phyloP scores from a whole-genome alignment of 2,329 filamentous ascomycete species.

The Akanthomyces dipterigenus region DNA sequence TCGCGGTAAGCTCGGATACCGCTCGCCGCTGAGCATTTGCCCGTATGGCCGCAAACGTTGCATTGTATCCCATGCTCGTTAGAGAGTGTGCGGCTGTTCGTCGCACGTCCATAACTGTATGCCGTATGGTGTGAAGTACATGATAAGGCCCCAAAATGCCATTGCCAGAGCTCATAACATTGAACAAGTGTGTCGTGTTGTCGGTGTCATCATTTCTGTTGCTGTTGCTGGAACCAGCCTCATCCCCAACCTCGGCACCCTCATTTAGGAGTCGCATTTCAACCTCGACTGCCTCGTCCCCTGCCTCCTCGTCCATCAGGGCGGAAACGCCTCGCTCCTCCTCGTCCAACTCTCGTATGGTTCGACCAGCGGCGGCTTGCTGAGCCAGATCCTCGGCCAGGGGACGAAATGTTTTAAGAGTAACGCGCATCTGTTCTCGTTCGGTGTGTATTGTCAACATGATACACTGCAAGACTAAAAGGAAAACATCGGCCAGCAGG shows the following conservation, averaged over 20 bases:
- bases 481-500: conserved; percentile 47
- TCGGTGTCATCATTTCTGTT: conserved; percentile 24
- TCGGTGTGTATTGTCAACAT: conserved; percentile 59
- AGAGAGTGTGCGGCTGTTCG: conserved; percentile 44
- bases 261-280: conserved; percentile 36
- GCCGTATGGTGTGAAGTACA: conserved; percentile 41
- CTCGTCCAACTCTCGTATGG: conserved; percentile 45
- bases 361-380: conserved; percentile 22
- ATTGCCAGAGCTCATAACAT: conserved; percentile 49
- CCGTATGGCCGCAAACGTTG: conserved; percentile 42
- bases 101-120: conserved; percentile 40
- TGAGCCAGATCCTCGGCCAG: conserved; percentile 24
- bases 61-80: conserved; percentile 48
- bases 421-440: conserved; percentile 47
- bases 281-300: conserved; percentile 35
- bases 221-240: conserved; percentile 15
- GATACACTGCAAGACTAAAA: conserved; percentile 53
- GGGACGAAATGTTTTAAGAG: conserved; percentile 34
- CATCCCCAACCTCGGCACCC: conserved; percentile 17
- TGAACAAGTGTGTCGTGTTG: conserved; percentile 33
- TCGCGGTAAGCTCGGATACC: conserved; percentile 20
- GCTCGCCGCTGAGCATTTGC: conserved; percentile 34
- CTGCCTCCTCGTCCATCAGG: conserved; percentile 28
- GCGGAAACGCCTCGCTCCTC: conserved; percentile 48
- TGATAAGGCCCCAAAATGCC: conserved; percentile 48